A percentile compares a stretch with the other conserved stretches of the same genome.
phyloP scores from a whole-genome alignment of 1,139 yeast species.

The Zygosaccharomyces pseudobailii region DNA sequence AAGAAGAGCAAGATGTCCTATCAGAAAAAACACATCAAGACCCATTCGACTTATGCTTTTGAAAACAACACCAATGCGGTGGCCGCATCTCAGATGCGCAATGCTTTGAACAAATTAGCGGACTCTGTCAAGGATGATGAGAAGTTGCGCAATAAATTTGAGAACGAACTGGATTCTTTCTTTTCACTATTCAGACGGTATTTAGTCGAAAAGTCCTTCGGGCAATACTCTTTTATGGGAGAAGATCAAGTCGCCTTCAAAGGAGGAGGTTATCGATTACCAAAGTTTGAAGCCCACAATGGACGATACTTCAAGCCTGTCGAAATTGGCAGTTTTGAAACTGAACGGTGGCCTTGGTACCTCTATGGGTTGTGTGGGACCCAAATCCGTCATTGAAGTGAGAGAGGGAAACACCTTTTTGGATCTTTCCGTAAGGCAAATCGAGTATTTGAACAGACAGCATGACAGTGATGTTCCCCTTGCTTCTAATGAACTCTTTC shows the following conservation, averaged over 20 bases:
- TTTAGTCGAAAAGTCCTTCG: constrained; percentile 79
- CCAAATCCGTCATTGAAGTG: constrained; percentile 95
- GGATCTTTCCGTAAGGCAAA: constrained; percentile 93
- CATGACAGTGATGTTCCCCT: constrained; percentile 93
- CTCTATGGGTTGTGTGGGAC: constrained; percentile 99
- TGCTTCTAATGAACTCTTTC: constrained; percentile 95
- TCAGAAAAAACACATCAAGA: constrained; percentile 61
- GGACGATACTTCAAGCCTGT: constrained; percentile 47
- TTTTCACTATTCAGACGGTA: constrained; percentile 92
- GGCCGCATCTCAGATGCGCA: constrained; percentile 97
- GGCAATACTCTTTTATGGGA: constrained; percentile 91
- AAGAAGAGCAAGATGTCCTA: constrained; percentile 7
- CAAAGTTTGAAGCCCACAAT: constrained; percentile 38
- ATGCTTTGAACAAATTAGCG: constrained; percentile 82
- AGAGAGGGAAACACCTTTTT: constrained; percentile 97
- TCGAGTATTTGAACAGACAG: constrained; percentile 88
- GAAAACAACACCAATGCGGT: constrained; percentile 94
- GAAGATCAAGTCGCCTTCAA: constrained; percentile 81
- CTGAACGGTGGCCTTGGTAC: constrained; percentile 98
- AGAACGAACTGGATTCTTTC: constrained; percentile 91
- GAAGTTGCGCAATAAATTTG: constrained; percentile 59
- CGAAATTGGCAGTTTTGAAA: constrained; percentile 89
- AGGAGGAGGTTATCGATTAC: constrained; percentile 86
- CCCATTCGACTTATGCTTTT: constrained; percentile 72
- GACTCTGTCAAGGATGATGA: constrained; percentile 64